Evolutionary conservation across 352 stramenopile species (phyloP), one percentile per base, ranked within the genome.

Genomic region (Phytophthora syringae): DNA sequence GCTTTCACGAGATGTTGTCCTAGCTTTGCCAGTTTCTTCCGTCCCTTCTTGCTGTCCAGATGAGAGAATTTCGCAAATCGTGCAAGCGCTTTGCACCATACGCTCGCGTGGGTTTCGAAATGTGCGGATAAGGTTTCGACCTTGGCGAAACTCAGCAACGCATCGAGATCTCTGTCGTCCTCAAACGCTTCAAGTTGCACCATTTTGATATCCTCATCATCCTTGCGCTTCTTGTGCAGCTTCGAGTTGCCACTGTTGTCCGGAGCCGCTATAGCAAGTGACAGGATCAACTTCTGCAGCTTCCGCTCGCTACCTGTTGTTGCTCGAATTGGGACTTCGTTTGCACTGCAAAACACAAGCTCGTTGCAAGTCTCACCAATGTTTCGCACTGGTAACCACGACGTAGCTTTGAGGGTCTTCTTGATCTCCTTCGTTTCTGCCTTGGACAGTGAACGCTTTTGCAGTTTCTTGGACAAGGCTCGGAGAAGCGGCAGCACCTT

Each of bases 401-500:
- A 28, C 5, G 50, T 67, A 0, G 54, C 27, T 51, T 84, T 88
- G 7, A 88, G 54, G 0, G 60, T 66, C 37, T 81, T 88, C 30
- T 81, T 82, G 7, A 89, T 65, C 27, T 54, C 52, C 16, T 82
- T 83, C 0, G 57, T 34, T 18, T 91, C 80, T 0, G 62, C 39
- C 9, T 78, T 84, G 3, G 68, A 65, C 25, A 89, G 36, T 7
- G 76, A 76, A 0, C 43, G 44, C 61, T 90, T 90, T 21, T 69
- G 66, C 21, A 86, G 28, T 21, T 77, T 71, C 68, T 76, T 84
- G 4, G 74, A 64, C 15, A 92, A 64, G 1, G 65, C 49, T 11
- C 49, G 50, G 2, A 92, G 62, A 28, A 90, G 39, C 0, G 85
- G 85, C 15, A 82, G 34, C 13, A 86, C 11, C 12, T 68, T 64